Base-by-base conservation (phyloP, 805 yeast species). In the Starmerella khaoyaiensis region DNA sequence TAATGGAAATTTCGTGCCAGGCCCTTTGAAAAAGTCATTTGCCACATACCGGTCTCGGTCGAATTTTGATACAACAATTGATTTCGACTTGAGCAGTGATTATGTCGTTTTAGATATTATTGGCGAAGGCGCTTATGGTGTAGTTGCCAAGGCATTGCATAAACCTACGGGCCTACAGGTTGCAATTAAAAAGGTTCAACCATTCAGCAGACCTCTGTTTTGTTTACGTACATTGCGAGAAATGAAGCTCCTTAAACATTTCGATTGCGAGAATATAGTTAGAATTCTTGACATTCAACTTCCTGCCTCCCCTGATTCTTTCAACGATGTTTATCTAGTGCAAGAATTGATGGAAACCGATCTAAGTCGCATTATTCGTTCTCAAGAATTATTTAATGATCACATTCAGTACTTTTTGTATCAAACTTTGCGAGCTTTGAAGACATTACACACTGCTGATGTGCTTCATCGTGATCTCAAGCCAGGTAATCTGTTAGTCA, bases 81-180 rank as follows among this genome's bases (percentile, higher is more conserved):
- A 72, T 2, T 87, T 87, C 66, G 82, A 83, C 56, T 87, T 87
- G 20, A 75, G 86, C 21, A 80, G 79, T 44, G 84, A 81, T 53
- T 87, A 86, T 58, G 83, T 83, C 57, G 74, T 87, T 32, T 65
- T 76, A 35, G 83, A 81, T 47, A 71, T 87, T 12, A 76, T 87
- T 2, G 97, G 97, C 7, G 94, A 84, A 58, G 97, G 97, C 15
- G 96, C 97, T 0, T 87, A 87, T 55, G 97, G 97, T 5, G 74
- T 86, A 10, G 97, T 87, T 9, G 61, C 95, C 57, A 73, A 87
- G 9, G 96, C 96, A 0, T 60, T 76, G 9, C 94, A 87, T 59
- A 71, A 72, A 52, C 94, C 94, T 5, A 71, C 90, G 1, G 77
- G 78, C 37, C 86, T 79, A 49, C 74, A 74, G 46, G 96, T 87